These are phyloP conservation scores for Mycena venus DNA, from an alignment of 768 basidiomycete genomes.

Conservation along the genomic window DNA sequence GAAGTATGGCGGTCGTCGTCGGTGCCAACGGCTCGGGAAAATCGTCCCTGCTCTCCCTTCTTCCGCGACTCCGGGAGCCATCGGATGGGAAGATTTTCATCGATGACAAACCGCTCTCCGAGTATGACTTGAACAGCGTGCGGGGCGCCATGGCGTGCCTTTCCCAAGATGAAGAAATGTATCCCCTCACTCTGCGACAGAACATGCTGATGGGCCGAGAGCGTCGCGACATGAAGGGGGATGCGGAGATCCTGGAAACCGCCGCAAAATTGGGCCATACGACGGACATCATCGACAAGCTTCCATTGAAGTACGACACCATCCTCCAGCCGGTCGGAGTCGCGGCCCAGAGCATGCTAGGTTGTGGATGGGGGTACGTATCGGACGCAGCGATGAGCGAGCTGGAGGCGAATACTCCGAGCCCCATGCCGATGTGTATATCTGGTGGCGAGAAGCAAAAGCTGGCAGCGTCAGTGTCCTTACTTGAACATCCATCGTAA, in stretches of 20 bases:
- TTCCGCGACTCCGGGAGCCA: slow-evolving; percentile 49
- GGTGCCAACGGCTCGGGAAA: slow-evolving; percentile 48
- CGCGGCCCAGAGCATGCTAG: slow-evolving; percentile 45
- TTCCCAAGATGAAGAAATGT: slow-evolving; percentile 53
- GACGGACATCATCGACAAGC: slow-evolving; percentile 52
- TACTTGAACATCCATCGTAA: background rate
- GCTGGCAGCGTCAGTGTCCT: slow-evolving; percentile 58
- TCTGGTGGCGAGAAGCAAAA: slow-evolving; percentile 65
- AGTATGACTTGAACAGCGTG: slow-evolving; percentile 48
- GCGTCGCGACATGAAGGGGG: background rate
- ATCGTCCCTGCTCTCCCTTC: slow-evolving; percentile 56
- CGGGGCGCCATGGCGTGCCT: slow-evolving; percentile 57
- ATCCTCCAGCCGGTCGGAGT: slow-evolving; percentile 49
- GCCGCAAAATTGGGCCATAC: slow-evolving; percentile 57
- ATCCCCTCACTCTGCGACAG: slow-evolving; percentile 49
- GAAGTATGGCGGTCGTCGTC: slow-evolving; percentile 50
- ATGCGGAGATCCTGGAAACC: slow-evolving; percentile 41
- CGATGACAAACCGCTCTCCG: slow-evolving; percentile 51
- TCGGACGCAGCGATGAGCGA: slow-evolving; percentile 46
- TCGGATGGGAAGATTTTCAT: slow-evolving; percentile 54
- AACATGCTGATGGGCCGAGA: slow-evolving; percentile 56
- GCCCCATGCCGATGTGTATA: slow-evolving; percentile 44
- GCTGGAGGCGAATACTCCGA: slow-evolving; percentile 45
- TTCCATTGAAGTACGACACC: slow-evolving; percentile 53
- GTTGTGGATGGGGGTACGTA: slow-evolving; percentile 42